A percentile compares a stretch with the other conserved stretches of the same genome.
These are phyloP conservation scores for Avicennia marina DNA, from an alignment of 257 asterid genomes.

Conservation along the genomic window DNA sequence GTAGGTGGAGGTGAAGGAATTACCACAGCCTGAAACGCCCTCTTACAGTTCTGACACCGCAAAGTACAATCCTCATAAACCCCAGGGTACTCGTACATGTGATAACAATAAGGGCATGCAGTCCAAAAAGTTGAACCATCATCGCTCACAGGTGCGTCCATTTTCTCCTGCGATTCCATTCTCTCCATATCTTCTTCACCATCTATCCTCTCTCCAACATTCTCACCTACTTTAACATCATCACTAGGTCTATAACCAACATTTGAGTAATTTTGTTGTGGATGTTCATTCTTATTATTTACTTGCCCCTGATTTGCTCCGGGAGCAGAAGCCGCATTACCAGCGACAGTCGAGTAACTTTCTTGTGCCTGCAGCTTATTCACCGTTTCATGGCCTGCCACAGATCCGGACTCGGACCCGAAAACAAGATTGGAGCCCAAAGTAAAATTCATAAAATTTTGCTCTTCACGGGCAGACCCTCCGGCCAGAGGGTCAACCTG, in stretches of 20 bases:
- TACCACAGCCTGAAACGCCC: constrained; percentile 74
- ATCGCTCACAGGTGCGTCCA: constrained; percentile 24
- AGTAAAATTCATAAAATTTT: constrained; percentile 31
- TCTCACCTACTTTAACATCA: constrained; percentile 21
- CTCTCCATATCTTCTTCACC: constrained; percentile 21
- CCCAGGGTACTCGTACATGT: constrained; percentile 75
- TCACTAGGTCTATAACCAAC: constrained; percentile 15
- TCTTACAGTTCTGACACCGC: constrained; percentile 72
- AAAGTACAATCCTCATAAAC: constrained; percentile 62
- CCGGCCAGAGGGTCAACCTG: constrained; percentile 24
- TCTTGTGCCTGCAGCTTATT: constrained; percentile 24
- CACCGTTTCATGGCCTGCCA: constrained; percentile 23
- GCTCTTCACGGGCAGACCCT: constrained; percentile 37
- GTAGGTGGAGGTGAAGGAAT: constrained; percentile 73
- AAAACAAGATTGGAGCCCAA: constrained; percentile 32
- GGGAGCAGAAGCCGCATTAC: constrained; percentile 28
- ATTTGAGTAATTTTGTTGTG: constrained; percentile 18
- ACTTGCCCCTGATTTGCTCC: constrained; percentile 21
- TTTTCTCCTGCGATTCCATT: constrained; percentile 26
- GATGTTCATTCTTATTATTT: constrained; percentile 10
- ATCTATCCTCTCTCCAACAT: constrained; percentile 22
- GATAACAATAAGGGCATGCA: constrained; percentile 83
- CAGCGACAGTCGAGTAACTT: constrained; percentile 21
- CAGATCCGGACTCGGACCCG: constrained; percentile 35
- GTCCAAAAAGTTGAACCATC: constrained; percentile 58